phyloP scores from a whole-genome alignment of 2,329 filamentous ascomycete species.

The Lecanicillium sp. region DNA sequence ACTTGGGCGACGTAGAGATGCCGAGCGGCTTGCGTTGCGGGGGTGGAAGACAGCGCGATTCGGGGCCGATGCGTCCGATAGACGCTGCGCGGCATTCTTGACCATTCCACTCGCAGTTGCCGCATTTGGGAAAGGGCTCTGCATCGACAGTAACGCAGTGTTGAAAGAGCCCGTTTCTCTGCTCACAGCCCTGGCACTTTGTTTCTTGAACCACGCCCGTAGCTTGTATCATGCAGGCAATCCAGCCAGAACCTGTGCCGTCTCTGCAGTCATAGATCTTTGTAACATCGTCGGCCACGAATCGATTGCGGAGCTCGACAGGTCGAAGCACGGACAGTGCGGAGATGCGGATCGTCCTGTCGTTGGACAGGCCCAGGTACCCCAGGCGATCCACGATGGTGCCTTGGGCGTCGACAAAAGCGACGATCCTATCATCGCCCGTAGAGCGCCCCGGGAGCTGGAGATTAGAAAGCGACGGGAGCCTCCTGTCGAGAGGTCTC shows the following conservation, averaged over 20 bases:
- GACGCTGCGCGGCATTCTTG: constrained; percentile 30
- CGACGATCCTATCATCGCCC: constrained; percentile 2
- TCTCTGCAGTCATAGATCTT: constrained; percentile 38
- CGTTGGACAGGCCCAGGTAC: neutral
- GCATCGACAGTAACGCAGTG: constrained; percentile 39
- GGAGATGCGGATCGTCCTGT: neutral
- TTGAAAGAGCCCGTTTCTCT: constrained; percentile 38
- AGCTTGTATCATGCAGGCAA: constrained; percentile 45
- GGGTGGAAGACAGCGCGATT: neutral
- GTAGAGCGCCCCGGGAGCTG: neutral
- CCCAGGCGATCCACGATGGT: constrained; percentile 5
- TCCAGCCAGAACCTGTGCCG: constrained; percentile 38
- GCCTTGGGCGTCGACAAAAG: neutral
- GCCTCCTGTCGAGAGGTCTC: neutral
- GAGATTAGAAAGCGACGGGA: neutral
- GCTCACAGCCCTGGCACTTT: constrained; percentile 37
- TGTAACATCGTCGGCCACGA: constrained; percentile 37
- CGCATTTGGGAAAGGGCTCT: constrained; percentile 39
- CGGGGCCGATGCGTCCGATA: neutral
- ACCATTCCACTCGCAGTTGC: constrained; percentile 46
- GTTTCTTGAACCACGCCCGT: constrained; percentile 35
- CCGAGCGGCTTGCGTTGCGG: neutral
- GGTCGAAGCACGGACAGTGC: constrained; percentile 30
- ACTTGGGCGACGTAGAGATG: constrained; percentile 1
- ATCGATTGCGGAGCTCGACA: constrained; percentile 37